Base-by-base conservation (phyloP, 1,284 basidiomycete genomes). In the Austroboletus niveus region DNA sequence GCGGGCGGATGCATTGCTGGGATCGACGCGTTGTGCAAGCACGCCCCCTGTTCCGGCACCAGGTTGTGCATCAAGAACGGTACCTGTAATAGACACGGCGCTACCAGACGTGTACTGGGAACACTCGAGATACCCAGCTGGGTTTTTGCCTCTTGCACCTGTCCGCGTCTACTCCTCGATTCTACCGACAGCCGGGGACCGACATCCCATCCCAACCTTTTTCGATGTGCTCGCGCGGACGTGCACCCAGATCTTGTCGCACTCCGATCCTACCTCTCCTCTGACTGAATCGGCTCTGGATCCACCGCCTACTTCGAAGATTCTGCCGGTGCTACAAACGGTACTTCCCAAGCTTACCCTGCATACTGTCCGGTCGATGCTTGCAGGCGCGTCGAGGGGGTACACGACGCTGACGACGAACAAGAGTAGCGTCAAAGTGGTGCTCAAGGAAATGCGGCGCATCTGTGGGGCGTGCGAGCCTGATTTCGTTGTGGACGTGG, bases 1-100 rank as follows among this genome's bases (percentile, higher is more conserved):
- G 22, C 75, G 88, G 22, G 81, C 79, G 0, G 69, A 72, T 29
- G 84, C 81, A 0, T 65, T 90, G 30, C 82, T 89, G 55, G 69
- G 70, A 20, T 54, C 51, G 29, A 53, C 34, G 3, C 17, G 42
- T 4, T 54, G 58, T 39, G 20, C 47, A 8, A 34, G 41, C 27
- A 38, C 36, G 8, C n/a, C 24, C 8, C 42, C 47, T 38, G 31
- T 44, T 17, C 24, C 54, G 2, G 31, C 39, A 15, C 8, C 20
- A 35, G 1, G 47, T 47, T 43, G 51, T 27, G 35, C 43, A 17
- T 89, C 61, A 89, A 87, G 87, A 60, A 68, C n/a, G 73, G 71
- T 46, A 89, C 87, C 8, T 78, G 87, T 41, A 85, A 81, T 59
- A 64, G 76, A 0, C 53, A 52, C 1, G 67, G 68, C 14, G 3